Evolutionary conservation across 768 basidiomycete genomes (phyloP).

Genomic region (Tricholoma bakamatsutake): DNA sequence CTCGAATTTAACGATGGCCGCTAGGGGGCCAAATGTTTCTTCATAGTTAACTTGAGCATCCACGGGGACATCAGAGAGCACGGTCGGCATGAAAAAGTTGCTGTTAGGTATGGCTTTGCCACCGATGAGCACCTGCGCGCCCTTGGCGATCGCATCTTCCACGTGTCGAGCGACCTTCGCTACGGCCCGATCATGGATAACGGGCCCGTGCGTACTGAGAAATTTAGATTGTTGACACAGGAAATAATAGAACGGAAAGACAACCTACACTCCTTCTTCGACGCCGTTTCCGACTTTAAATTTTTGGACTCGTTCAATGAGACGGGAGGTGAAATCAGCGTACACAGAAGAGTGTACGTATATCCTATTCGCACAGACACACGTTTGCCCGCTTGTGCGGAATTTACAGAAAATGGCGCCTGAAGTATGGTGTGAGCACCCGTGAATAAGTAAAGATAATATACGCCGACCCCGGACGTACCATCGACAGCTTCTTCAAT

Average conservation of each 20-base stretch:
- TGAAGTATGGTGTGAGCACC: slow-evolving; percentile 18
- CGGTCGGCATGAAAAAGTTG: slow-evolving; percentile 81
- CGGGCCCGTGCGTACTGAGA: slow-evolving; percentile 84
- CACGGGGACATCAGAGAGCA: slow-evolving; percentile 77
- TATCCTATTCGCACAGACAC: slow-evolving; percentile 85
- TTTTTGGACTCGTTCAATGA: slow-evolving; percentile 74
- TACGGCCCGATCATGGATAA: slow-evolving; percentile 83
- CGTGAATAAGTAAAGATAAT: background rate
- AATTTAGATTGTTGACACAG: background rate
- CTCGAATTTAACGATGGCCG: slow-evolving; percentile 82
- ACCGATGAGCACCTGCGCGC: slow-evolving; percentile 88
- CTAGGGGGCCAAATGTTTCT: slow-evolving; percentile 95
- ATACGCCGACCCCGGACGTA: slow-evolving; percentile 19
- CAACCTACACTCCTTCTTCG: slow-evolving; percentile 62
- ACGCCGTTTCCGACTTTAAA: slow-evolving; percentile 90
- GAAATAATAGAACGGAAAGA: background rate
- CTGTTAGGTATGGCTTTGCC: slow-evolving; percentile 60
- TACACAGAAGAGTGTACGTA: slow-evolving; percentile 90
- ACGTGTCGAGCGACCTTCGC: slow-evolving; percentile 86
- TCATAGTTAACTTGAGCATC: slow-evolving; percentile 65
- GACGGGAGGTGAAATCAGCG: slow-evolving; percentile 84
- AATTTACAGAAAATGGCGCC: slow-evolving; percentile 77
- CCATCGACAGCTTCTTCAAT: slow-evolving; percentile 89
- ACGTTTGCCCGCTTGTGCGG: slow-evolving; percentile 77
- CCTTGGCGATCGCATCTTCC: slow-evolving; percentile 77